Evolutionary conservation across 495 filamentous ascomycete species (phyloP).

Genomic region (Aspergillus cristatus): DNA sequence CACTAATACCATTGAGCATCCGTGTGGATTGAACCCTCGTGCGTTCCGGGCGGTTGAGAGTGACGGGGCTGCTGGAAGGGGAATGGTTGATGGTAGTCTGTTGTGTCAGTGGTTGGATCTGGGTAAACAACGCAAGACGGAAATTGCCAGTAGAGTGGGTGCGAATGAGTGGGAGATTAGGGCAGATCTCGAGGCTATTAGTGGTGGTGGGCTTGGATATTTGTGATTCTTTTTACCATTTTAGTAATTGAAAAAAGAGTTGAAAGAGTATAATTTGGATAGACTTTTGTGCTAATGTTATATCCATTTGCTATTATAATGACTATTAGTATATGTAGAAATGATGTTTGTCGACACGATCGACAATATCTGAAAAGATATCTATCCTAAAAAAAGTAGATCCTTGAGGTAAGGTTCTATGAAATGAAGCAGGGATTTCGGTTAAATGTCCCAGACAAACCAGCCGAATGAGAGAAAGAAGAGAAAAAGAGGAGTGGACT

Average conservation of each 20-base stretch:
- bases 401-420: too few species aligned
- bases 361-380: too few species aligned
- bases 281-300: too few species aligned
- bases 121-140: slow-evolving; percentile 53
- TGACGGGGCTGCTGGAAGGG: slow-evolving; percentile 41
- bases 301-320: too few species aligned
- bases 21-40: slow-evolving; percentile 73
- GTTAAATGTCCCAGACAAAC: too few species aligned
- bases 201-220: slow-evolving; percentile 50
- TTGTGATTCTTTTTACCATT: too few species aligned
- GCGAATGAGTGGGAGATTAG: slow-evolving; percentile 47
- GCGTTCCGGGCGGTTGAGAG: slow-evolving; percentile 54
- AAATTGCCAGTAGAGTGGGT: slow-evolving; percentile 60
- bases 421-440: too few species aligned
- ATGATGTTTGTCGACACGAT: too few species aligned
- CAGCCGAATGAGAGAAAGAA: too few species aligned
- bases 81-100: slow-evolving; percentile 54
- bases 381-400: too few species aligned
- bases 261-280: slow-evolving; percentile 2
- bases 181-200: slow-evolving; percentile 50
- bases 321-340: too few species aligned
- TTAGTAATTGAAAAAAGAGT: not conserved
- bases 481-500: too few species aligned
- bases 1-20: slow-evolving; percentile 61
- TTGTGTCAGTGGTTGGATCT: slow-evolving; percentile 61